Conservation (phyloP, 2,329 filamentous ascomycete species). For the Hypoxylon rubiginosum region DNA sequence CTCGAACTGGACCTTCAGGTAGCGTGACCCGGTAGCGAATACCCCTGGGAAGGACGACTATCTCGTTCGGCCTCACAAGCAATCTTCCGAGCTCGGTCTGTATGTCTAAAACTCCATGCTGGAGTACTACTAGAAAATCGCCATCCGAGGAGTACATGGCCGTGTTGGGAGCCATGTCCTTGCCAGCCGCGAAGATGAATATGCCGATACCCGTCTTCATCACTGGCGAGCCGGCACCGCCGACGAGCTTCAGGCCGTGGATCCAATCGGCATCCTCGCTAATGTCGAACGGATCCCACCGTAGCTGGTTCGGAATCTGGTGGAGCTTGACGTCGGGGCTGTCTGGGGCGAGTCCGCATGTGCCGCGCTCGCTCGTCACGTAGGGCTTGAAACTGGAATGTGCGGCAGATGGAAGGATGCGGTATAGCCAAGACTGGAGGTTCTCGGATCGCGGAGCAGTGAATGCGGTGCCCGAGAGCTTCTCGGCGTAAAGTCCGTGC, state of each 20-base stretch:
- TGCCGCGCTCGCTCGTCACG: constrained; percentile 50
- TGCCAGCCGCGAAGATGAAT: constrained; percentile 77
- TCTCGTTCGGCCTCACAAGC: constrained; percentile 74
- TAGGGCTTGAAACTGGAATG: constrained; percentile 56
- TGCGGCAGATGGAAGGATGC: constrained; percentile 66
- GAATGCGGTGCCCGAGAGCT: constrained; percentile 71
- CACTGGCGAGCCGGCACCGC: constrained; percentile 78
- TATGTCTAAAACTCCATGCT: constrained; percentile 74
- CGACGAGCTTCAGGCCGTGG: constrained; percentile 70
- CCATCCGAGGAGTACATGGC: constrained; percentile 82
- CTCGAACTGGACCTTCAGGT: constrained; percentile 59
- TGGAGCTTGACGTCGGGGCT: constrained; percentile 64
- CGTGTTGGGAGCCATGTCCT: constrained; percentile 74
- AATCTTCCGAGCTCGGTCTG: constrained; percentile 74
- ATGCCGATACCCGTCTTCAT: constrained; percentile 79
- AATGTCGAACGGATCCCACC: constrained; percentile 85
- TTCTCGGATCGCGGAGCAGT: constrained; percentile 70
- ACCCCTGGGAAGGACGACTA: constrained; percentile 74
- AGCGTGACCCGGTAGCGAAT: constrained; percentile 73
- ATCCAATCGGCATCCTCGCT: constrained; percentile 66
- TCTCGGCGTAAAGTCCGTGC: constrained; percentile 77
- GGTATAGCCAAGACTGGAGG: constrained; percentile 70
- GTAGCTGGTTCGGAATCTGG: constrained; percentile 83
- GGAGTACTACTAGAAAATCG: constrained; percentile 75
- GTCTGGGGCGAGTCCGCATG: constrained; percentile 54